Conservation (phyloP, 345 rosid genomes). For the Cardamine chenopodiifolia region DNA sequence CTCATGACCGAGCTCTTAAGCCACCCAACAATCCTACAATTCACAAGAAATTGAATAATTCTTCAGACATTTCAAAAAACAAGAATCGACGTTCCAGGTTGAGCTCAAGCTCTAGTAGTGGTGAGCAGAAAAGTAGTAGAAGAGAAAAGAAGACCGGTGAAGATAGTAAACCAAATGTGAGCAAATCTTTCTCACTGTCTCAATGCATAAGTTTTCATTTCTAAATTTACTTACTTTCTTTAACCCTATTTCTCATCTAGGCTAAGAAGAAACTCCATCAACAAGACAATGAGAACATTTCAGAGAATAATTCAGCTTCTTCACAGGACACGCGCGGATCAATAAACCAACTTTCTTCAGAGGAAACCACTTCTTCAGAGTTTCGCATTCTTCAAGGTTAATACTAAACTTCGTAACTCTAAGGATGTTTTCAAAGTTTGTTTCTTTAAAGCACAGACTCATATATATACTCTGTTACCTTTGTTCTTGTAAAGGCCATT, state of each 20-base stretch:
- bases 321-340: slow-evolving; percentile 21
- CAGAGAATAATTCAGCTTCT: slow-evolving; percentile 25
- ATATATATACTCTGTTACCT: not conserved
- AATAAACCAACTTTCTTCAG: slow-evolving; percentile 36
- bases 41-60: slow-evolving; percentile 45
- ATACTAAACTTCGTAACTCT: not conserved
- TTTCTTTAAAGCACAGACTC: not conserved
- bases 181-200: slow-evolving; percentile 26
- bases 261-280: slow-evolving; percentile 44
- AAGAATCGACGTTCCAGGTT: slow-evolving; percentile 32
- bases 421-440: not conserved
- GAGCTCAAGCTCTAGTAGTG: slow-evolving; percentile 43
- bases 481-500: slow-evolving; percentile 44
- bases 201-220: not conserved
- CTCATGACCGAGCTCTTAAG: slow-evolving; percentile 49
- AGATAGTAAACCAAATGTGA: slow-evolving; percentile 31
- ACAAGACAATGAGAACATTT: slow-evolving; percentile 39
- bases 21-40: slow-evolving; percentile 23
- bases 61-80: slow-evolving; percentile 33
- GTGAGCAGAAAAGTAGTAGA: slow-evolving; percentile 33
- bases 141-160: slow-evolving; percentile 41
- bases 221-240: not conserved
- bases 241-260: slow-evolving; percentile 45
- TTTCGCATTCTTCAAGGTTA: slow-evolving; percentile 60
- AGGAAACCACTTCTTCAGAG: slow-evolving; percentile 44